These are phyloP conservation scores for Scopulariopsis brevicaulis DNA, from an alignment of 2,329 filamentous ascomycete genomes.

Conservation along the genomic window DNA sequence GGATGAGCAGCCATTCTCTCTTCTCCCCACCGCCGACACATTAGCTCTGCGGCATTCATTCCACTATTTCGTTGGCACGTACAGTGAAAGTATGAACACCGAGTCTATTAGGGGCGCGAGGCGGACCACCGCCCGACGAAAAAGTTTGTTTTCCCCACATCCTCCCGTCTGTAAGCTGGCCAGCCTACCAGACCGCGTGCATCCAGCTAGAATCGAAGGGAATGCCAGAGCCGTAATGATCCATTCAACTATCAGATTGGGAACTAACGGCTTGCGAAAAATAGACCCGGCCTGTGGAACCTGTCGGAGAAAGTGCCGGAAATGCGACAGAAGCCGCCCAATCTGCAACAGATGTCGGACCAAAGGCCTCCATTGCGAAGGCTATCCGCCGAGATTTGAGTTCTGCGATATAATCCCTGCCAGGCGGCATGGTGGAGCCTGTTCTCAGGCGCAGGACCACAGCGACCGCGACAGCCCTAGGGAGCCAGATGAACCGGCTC, in stretches of 20 bases:
- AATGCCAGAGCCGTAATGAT: neutral
- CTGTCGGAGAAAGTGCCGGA: slow-evolving; percentile 19
- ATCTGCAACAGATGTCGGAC: slow-evolving; percentile 15
- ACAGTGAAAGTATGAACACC: too few relatives aligned
- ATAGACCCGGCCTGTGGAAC: slow-evolving; percentile 18
- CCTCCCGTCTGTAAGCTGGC: too few relatives aligned
- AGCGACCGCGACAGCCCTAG: too few relatives aligned
- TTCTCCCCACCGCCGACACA: too few relatives aligned
- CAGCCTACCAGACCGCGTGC: too few relatives aligned
- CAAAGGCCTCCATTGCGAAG: slow-evolving; percentile 18
- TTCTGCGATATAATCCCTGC: slow-evolving; percentile 12
- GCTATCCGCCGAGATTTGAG: slow-evolving; percentile 16
- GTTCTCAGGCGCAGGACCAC: too few relatives aligned
- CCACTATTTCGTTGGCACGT: too few relatives aligned
- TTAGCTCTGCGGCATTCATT: too few relatives aligned
- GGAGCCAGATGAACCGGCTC: too few relatives aligned
- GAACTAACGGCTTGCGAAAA: slow-evolving; percentile 3
- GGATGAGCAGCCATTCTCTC: too few relatives aligned
- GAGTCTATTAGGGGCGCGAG: neutral
- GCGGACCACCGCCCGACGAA: slow-evolving; percentile 11
- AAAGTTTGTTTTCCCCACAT: slow-evolving; percentile 6
- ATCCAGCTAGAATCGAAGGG: neutral
- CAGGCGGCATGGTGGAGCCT: slow-evolving; percentile 3
- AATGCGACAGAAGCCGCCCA: slow-evolving; percentile 16
- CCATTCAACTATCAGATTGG: neutral